Percentiles rank a stretch among this genome's conserved stretches.
Evolutionary conservation across 2,329 filamentous ascomycete species (phyloP).

Genomic region (Fusarium lyarnte): DNA sequence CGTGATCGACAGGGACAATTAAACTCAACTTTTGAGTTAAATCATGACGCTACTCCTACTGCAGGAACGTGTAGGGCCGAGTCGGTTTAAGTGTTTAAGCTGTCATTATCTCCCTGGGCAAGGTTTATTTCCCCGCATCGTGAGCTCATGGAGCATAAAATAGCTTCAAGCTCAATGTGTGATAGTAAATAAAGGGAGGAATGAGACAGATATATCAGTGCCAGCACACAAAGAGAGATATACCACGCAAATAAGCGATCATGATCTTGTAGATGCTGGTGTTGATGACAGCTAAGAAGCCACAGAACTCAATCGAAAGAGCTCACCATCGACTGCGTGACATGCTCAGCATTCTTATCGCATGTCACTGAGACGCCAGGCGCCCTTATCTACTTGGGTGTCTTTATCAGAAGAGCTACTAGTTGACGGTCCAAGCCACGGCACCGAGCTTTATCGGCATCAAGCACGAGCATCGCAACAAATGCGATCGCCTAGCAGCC

Average conservation of each 20-base stretch:
- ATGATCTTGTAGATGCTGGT: background rate
- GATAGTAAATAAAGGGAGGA: background rate
- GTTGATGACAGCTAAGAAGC: background rate
- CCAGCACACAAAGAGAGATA: background rate
- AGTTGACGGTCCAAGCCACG: background rate
- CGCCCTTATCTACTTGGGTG: background rate
- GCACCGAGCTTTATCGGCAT: background rate
- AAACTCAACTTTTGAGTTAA: slow-evolving; percentile 26
- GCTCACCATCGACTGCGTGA: background rate
- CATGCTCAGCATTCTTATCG: background rate
- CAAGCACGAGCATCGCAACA: background rate
- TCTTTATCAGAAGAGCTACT: background rate
- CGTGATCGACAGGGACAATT: slow-evolving; percentile 17
- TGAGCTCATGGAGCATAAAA: background rate
- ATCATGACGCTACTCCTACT: slow-evolving; percentile 33
- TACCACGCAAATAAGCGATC: background rate
- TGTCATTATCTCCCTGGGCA: background rate
- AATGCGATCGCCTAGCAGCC: background rate
- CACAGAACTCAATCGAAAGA: background rate
- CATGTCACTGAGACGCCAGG: background rate
- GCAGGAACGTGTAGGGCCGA: slow-evolving; percentile 4
- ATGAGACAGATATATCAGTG: background rate
- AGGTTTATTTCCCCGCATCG: slow-evolving; percentile 12
- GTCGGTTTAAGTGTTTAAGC: background rate
- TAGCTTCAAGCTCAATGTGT: background rate